Evolutionary conservation across 192 early-diverging fungal species (phyloP), one percentile per base, ranked within the genome.

Genomic region (Mortierella hygrophila): DNA sequence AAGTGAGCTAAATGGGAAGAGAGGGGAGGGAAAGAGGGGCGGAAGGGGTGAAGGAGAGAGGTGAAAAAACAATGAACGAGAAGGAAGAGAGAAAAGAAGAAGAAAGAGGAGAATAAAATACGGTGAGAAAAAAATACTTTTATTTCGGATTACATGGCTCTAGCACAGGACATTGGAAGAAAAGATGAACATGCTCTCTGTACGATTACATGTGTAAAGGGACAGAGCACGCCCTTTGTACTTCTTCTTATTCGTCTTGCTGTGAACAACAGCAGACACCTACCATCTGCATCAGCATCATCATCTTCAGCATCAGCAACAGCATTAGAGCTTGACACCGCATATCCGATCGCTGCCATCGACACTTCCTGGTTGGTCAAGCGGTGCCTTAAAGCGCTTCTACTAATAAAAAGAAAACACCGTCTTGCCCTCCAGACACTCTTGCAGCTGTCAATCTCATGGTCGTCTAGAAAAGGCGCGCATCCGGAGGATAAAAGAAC

Each of bases 101-200:
- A 72, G 26, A 26, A 6, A 46, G 52, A 49, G 26, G 55, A 35
- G 57, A 70, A 52, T 60, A n/a, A 42, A n/a, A 60, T 10, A 9
- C 9, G 32, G 74, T 6, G 71, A 55, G 57, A 76, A 76, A 68
- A 57, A 41, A 63, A 60, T 35, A 57, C 23, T 57, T 26, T 26
- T 57, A 57, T 57, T 57, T 57, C 16, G n/a, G 3, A 4, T 32
- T 65, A 65, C 60, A 65, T 65, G 60, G 60, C 60, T 65, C 60
- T 32, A 65, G 60, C 60, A 65, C 60, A 32, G 11, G 49, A 52
- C 18, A 52, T 52, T 21, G 16, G 3, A 35, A n/a, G 70, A 16
- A 10, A 35, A 23, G 70, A 42, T 38, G 21, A 10, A 41, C n/a
- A 21, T 20, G 4, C 37, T 23, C 41, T 41, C 38, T n/a, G 6